phyloP scores from a whole-genome alignment of 2,329 filamentous ascomycete genomes.

The Penicillium griseofulvum region DNA sequence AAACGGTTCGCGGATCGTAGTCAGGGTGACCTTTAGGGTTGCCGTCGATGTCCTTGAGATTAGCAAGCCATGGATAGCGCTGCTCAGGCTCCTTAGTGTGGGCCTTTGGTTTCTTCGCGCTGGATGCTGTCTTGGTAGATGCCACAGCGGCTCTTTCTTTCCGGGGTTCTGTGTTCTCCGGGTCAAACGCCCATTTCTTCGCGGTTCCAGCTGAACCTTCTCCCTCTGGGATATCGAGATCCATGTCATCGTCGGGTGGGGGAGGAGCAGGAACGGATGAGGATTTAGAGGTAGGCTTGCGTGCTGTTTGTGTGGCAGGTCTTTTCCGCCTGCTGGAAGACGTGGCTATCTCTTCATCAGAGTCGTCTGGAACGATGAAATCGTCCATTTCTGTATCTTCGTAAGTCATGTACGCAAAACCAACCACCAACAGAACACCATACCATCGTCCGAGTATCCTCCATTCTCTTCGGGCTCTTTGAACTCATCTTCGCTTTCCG shows the following conservation, averaged over 20 bases:
- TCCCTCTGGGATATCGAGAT: slow-evolving; percentile 54
- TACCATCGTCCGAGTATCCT: slow-evolving; percentile 49
- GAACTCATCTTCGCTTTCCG: slow-evolving; percentile 68
- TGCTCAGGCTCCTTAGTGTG: slow-evolving; percentile 79
- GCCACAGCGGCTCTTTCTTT: slow-evolving; percentile 46
- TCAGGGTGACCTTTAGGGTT: slow-evolving; percentile 77
- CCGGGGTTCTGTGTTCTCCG: slow-evolving; percentile 54
- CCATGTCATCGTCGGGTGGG: slow-evolving; percentile 54
- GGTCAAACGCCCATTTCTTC: slow-evolving; percentile 76
- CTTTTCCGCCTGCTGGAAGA: slow-evolving; percentile 71
- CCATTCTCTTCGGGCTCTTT: slow-evolving; percentile 56
- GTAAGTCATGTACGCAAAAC: slow-evolving; percentile 7
- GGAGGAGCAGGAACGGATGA: slow-evolving; percentile 49
- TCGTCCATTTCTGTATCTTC: slow-evolving; percentile 68
- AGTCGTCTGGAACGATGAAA: slow-evolving; percentile 84
- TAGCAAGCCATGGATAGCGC: slow-evolving; percentile 86
- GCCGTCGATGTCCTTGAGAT: slow-evolving; percentile 78
- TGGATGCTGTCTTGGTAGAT: slow-evolving; percentile 34
- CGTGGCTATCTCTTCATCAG: slow-evolving; percentile 61
- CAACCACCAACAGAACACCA: slow-evolving; percentile 20
- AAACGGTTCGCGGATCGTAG: slow-evolving; percentile 88
- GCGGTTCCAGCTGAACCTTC: slow-evolving; percentile 66
- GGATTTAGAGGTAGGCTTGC: slow-evolving; percentile 37
- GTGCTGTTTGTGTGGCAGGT: slow-evolving; percentile 48
- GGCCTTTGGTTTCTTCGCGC: slow-evolving; percentile 61